phyloP scores from a whole-genome alignment of 352 stramenopile genomes.

The Phytopythium oedochilum region DNA sequence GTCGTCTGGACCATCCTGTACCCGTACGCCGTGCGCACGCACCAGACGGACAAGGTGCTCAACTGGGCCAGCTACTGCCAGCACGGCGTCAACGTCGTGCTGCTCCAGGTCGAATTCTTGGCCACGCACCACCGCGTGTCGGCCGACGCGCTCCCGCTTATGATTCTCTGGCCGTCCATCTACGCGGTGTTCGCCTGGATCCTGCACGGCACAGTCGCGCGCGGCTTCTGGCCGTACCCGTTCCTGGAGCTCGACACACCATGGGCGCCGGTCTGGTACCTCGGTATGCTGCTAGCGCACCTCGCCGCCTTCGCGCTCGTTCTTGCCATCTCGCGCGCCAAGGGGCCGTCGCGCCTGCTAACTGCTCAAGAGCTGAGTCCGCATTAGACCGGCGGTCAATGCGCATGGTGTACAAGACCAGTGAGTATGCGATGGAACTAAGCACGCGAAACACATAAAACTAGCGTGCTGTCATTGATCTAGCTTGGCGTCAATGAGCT shows the following conservation, averaged over 20 bases:
- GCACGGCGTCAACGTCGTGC: constrained; percentile 63
- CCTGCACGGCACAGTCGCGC: constrained; percentile 56
- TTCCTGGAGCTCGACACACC: constrained; percentile 73
- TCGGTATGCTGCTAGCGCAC: constrained; percentile 46
- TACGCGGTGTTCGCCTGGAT: constrained; percentile 80
- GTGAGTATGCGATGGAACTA: too few species aligned
- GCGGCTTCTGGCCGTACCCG: constrained; percentile 78
- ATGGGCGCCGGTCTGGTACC: constrained; percentile 71
- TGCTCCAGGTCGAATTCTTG: constrained; percentile 67
- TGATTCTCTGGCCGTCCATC: constrained; percentile 53
- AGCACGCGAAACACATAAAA: too few species aligned
- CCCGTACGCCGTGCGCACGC: constrained; percentile 44
- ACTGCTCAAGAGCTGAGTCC: background rate
- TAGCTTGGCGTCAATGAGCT: constrained; percentile 63
- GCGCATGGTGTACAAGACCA: background rate
- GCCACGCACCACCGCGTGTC: constrained; percentile 47
- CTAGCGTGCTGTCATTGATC: constrained; percentile 5
- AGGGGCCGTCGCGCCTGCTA: constrained; percentile 5
- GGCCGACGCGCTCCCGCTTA: constrained; percentile 44
- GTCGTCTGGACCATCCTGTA: constrained; percentile 79
- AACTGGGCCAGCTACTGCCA: constrained; percentile 82
- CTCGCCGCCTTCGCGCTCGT: constrained; percentile 30
- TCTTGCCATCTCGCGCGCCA: constrained; percentile 42
- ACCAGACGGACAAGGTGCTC: constrained; percentile 47
- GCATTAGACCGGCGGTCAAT: background rate